Conservation (phyloP, 495 filamentous ascomycete species). For the Rhizodiscina lignyota region DNA sequence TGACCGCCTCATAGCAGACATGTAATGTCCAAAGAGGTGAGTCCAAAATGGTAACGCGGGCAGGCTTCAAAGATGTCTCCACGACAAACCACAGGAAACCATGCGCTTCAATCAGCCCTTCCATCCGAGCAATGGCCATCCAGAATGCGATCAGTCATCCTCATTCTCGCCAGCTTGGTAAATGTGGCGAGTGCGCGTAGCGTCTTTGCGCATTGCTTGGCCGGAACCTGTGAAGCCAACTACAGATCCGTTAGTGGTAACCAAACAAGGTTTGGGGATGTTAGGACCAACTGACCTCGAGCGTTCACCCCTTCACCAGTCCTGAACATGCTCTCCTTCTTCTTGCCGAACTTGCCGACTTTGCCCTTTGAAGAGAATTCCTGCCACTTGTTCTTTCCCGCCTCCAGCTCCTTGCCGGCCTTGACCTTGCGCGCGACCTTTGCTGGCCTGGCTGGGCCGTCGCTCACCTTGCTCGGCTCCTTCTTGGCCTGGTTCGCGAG, state of each 20-base stretch:
- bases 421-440: slow-evolving; percentile 72
- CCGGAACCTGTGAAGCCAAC: slow-evolving; percentile 95
- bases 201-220: slow-evolving; percentile 85
- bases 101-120: too few relatives aligned
- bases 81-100: too few relatives aligned
- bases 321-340: slow-evolving; percentile 96
- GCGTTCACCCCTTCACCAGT: slow-evolving; percentile 74
- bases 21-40: too few relatives aligned
- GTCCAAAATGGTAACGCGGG: too few relatives aligned
- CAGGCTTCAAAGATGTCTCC: too few relatives aligned
- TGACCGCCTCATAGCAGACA: too few relatives aligned
- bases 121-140: too few relatives aligned
- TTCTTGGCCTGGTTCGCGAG: slow-evolving; percentile 53
- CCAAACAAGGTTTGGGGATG: not conserved
- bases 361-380: slow-evolving; percentile 73
- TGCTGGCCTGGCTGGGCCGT: slow-evolving; percentile 45
- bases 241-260: slow-evolving; percentile 28
- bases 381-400: slow-evolving; percentile 86
- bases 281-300: slow-evolving; percentile 41
- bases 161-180: slow-evolving; percentile 73
- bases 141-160: too few relatives aligned
- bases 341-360: slow-evolving; percentile 44
- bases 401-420: slow-evolving; percentile 76
- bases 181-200: slow-evolving; percentile 64
- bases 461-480: slow-evolving; percentile 47